A percentile compares a stretch with the other conserved stretches of the same genome.
These are phyloP conservation scores for Drechslerella dactyloides DNA, from an alignment of 2,329 filamentous ascomycete species.

Conservation along the genomic window DNA sequence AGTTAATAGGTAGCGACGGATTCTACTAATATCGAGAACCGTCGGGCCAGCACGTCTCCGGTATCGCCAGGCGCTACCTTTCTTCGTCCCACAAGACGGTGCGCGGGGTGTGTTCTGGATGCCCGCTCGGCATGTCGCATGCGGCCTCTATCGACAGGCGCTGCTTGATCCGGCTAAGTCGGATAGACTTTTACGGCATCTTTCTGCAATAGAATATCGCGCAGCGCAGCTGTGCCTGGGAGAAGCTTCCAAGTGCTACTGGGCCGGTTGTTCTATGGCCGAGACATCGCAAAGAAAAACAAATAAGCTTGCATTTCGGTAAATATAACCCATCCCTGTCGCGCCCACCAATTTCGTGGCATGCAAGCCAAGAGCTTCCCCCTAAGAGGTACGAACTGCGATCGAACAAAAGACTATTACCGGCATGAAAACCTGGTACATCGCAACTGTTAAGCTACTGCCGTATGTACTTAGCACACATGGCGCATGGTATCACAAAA, in stretches of 20 bases:
- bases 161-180: conserved; percentile 47
- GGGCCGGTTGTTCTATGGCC: conserved; percentile 3
- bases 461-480: too few species aligned
- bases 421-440: conserved; percentile 44
- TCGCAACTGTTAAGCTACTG: conserved; percentile 9
- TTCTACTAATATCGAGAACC: too few species aligned
- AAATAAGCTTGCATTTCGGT: conserved; percentile 35
- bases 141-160: conserved; percentile 20
- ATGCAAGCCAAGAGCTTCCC: conserved; percentile 8
- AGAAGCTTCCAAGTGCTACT: background rate
- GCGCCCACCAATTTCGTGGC: conserved; percentile 18
- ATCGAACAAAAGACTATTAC: too few species aligned
- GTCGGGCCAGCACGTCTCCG: background rate
- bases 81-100: background rate
- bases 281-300: background rate
- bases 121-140: conserved; percentile 1
- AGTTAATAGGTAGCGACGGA: too few species aligned
- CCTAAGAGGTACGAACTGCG: conserved; percentile 21
- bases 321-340: conserved; percentile 43
- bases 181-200: conserved; percentile 33
- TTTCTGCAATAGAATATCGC: conserved; percentile 33
- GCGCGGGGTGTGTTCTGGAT: background rate
- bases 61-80: background rate
- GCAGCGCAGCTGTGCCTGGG: conserved; percentile 5
- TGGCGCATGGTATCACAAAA: background rate